Percentiles rank a stretch among this genome's conserved stretches.
Conservation (phyloP, 805 yeast species). For the Lachancea quebecensis region DNA sequence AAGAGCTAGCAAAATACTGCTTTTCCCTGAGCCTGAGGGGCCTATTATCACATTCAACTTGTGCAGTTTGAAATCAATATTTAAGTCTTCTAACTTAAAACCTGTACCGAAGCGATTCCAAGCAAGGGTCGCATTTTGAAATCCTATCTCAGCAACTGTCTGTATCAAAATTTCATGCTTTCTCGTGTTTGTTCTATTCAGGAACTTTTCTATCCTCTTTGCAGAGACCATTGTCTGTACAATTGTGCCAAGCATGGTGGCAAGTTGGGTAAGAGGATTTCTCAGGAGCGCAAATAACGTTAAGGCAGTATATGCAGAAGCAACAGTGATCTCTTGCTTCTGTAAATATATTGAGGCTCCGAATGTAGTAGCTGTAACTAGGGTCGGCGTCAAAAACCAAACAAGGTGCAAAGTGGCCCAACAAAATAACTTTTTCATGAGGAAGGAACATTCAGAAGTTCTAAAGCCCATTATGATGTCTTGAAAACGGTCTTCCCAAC, state of each 20-base stretch:
- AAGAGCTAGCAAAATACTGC: slow-evolving; percentile 81
- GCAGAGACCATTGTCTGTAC: slow-evolving; percentile 91
- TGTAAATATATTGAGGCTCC: no score
- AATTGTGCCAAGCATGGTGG: slow-evolving; percentile 81
- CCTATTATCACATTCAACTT: slow-evolving; percentile 87
- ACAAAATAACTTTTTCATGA: no score
- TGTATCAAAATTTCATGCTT: slow-evolving; percentile 75
- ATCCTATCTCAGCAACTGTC: slow-evolving; percentile 55
- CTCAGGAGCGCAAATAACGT: slow-evolving; percentile 80
- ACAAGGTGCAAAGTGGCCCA: no score
- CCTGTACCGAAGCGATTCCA: slow-evolving; percentile 60
- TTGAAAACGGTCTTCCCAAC: no score
- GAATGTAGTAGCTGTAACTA: no score
- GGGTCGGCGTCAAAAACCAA: no score
- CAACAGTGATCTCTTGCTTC: no score
- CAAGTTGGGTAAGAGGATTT: slow-evolving; percentile 81
- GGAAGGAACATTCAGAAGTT: no score
- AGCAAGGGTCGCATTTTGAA: slow-evolving; percentile 70
- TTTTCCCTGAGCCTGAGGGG: slow-evolving; percentile 92
- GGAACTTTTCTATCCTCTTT: slow-evolving; percentile 77
- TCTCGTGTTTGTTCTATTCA: slow-evolving; percentile 74
- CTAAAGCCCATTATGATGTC: no score
- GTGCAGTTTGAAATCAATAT: slow-evolving; percentile 62
- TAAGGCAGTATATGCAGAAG: slow-evolving; percentile 76
- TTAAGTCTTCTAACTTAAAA: slow-evolving; percentile 72